phyloP scores from a whole-genome alignment of 257 asterid species.

The Ehretia macrophylla region DNA sequence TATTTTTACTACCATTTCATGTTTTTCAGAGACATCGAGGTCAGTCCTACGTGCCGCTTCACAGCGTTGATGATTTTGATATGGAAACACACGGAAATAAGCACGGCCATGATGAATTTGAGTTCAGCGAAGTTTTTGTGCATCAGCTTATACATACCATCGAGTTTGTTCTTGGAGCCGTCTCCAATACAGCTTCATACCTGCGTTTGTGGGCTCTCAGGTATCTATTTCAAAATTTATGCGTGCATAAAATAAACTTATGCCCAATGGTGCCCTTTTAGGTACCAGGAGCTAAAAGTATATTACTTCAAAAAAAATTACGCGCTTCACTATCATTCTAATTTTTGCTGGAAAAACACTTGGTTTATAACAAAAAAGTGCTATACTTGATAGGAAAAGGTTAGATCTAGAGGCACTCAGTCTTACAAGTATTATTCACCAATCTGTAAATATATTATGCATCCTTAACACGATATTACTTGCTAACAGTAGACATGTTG shows the following conservation, averaged over 20 bases:
- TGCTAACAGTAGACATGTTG: too few species aligned
- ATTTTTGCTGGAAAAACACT: too few species aligned
- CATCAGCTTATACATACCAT: conserved; percentile 68
- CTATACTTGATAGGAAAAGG: too few species aligned
- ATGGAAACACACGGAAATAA: conserved; percentile 36
- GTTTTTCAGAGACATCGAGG: conserved; percentile 50
- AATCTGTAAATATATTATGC: too few species aligned
- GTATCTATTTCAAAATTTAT: conserved; percentile 15
- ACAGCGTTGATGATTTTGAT: conserved; percentile 38
- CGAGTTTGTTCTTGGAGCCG: conserved; percentile 65
- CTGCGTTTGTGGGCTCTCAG: conserved; percentile 77
- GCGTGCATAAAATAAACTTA: not conserved
- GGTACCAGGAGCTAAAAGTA: not conserved
- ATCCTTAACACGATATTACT: too few species aligned
- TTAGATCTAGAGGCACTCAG: too few species aligned
- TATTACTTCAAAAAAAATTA: too few species aligned
- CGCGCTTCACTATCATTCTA: too few species aligned
- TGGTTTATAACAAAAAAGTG: too few species aligned
- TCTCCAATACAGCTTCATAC: conserved; percentile 69
- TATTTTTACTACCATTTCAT: conserved; percentile 13
- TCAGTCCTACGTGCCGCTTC: conserved; percentile 42
- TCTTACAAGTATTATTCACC: too few species aligned
- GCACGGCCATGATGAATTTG: conserved; percentile 48
- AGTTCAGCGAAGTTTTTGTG: conserved; percentile 59
- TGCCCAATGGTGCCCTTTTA: not conserved